These are phyloP conservation scores for Aegilops umbellulata DNA, from an alignment of 176 grass and related monocot species.

Conservation along the genomic window DNA sequence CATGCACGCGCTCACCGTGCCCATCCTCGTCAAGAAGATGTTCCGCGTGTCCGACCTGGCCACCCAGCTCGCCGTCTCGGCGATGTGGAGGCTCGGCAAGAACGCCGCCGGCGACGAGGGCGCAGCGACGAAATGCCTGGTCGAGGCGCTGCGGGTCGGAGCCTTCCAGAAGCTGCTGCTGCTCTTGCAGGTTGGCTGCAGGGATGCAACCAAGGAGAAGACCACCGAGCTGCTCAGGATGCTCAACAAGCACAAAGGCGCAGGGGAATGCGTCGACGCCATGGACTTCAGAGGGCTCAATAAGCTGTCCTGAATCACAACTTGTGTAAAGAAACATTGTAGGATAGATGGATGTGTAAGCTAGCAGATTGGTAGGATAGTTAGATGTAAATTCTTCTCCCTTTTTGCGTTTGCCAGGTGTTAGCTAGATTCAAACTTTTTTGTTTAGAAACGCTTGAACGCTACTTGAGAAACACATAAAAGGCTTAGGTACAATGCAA, in stretches of 20 bases:
- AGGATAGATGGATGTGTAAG: slow-evolving; percentile 18
- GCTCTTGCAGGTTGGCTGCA: slow-evolving; percentile 75
- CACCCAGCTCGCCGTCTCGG: slow-evolving; percentile 70
- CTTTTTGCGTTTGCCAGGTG: neutral
- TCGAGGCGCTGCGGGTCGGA: slow-evolving; percentile 60
- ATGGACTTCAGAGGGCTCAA: slow-evolving; percentile 76
- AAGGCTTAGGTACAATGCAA: neutral
- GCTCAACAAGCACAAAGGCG: slow-evolving; percentile 55
- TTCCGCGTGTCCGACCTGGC: slow-evolving; percentile 80
- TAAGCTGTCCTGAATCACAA: slow-evolving; percentile 38
- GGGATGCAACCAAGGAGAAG: slow-evolving; percentile 64
- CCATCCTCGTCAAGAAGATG: slow-evolving; percentile 85
- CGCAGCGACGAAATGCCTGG: slow-evolving; percentile 25
- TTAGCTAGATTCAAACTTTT: neutral
- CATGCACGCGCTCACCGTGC: slow-evolving; percentile 58
- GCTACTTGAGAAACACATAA: neutral
- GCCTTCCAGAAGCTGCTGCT: slow-evolving; percentile 88
- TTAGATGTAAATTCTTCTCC: neutral
- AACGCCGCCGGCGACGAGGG: neutral
- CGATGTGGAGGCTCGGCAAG: slow-evolving; percentile 65
- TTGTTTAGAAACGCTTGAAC: neutral
- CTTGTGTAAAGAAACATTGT: slow-evolving; percentile 14
- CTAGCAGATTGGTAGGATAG: neutral
- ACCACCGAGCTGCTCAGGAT: slow-evolving; percentile 73
- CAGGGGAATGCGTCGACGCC: slow-evolving; percentile 54